Conservation (phyloP, 2,329 filamentous ascomycete species). For the Cadophora malorum region DNA sequence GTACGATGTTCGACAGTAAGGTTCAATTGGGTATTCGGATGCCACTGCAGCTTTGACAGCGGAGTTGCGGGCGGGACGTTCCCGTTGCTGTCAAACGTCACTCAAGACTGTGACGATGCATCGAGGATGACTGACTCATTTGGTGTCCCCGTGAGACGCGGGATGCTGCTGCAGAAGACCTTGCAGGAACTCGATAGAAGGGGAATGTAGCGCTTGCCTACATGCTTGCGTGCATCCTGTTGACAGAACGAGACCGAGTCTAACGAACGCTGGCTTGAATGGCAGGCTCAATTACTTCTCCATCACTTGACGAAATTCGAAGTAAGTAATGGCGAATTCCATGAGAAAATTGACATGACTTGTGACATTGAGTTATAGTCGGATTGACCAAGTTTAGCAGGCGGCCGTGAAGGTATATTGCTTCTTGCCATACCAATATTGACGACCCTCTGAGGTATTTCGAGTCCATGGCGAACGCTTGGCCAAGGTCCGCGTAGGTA, state of each 20-base stretch:
- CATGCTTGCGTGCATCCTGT: slow-evolving; percentile 2
- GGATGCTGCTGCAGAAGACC: slow-evolving; percentile 5
- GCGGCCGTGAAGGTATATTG: not conserved
- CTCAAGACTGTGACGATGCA: slow-evolving; percentile 10
- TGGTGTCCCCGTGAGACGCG: slow-evolving; percentile 10
- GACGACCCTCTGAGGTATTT: not conserved
- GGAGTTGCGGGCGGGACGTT: slow-evolving; percentile 21
- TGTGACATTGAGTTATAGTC: not conserved
- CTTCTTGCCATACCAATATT: not conserved
- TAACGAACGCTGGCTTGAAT: not conserved
- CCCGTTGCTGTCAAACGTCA: slow-evolving; percentile 20
- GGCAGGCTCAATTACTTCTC: not conserved
- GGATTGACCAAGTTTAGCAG: not conserved
- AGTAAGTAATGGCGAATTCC: not conserved
- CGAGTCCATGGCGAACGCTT: not conserved
- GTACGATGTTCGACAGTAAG: slow-evolving; percentile 10
- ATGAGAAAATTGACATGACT: not conserved
- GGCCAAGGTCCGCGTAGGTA: not conserved
- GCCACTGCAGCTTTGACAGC: slow-evolving; percentile 25
- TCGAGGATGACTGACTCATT: slow-evolving; percentile 19
- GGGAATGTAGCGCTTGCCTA: not conserved
- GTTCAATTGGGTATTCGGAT: not conserved
- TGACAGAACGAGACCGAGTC: not conserved
- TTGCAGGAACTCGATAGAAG: slow-evolving; percentile 7
- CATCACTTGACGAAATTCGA: slow-evolving; percentile 8